Evolutionary conservation across 2,329 filamentous ascomycete genomes (phyloP).

Genomic region (Neobulgaria alba): DNA sequence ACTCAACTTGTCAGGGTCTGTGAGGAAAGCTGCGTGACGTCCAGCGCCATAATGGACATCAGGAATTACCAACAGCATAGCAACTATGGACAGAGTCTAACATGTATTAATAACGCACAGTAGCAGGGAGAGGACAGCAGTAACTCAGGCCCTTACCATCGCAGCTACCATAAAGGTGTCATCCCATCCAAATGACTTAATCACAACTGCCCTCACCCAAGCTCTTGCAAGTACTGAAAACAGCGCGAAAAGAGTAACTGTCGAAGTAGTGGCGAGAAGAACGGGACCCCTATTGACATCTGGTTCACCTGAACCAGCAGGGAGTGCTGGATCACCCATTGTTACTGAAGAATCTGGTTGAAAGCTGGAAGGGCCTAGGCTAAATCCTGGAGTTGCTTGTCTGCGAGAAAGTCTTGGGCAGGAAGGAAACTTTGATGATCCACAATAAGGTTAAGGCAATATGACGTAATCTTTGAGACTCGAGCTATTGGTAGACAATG

Average conservation of each 20-base stretch:
- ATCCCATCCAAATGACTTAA: slow-evolving; percentile 38
- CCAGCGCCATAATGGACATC: slow-evolving; percentile 12
- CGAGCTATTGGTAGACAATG: no score
- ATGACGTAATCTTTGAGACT: no score
- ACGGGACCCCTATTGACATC: slow-evolving; percentile 5
- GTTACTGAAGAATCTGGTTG: not conserved
- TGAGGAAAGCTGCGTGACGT: slow-evolving; percentile 9
- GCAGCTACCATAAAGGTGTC: slow-evolving; percentile 37
- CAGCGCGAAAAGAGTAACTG: slow-evolving; percentile 23
- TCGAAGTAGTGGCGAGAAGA: slow-evolving; percentile 4
- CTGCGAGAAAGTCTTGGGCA: no score
- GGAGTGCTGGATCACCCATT: not conserved
- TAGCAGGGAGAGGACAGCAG: not conserved
- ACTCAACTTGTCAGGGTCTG: slow-evolving; percentile 1
- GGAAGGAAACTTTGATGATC: no score
- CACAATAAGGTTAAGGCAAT: no score
- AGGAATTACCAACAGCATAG: slow-evolving; percentile 2
- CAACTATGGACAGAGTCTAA: slow-evolving; percentile 6
- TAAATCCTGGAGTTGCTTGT: no score
- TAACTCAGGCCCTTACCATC: slow-evolving; percentile 27
- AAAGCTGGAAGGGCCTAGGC: not conserved
- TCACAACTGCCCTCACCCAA: slow-evolving; percentile 36
- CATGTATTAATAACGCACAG: no score
- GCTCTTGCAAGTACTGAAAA: slow-evolving; percentile 31
- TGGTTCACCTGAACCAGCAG: slow-evolving; percentile 3